A percentile compares a stretch with the other conserved stretches of the same genome.
Conservation (phyloP, 2,329 filamentous ascomycete species). For the Dendryphion nanum region DNA sequence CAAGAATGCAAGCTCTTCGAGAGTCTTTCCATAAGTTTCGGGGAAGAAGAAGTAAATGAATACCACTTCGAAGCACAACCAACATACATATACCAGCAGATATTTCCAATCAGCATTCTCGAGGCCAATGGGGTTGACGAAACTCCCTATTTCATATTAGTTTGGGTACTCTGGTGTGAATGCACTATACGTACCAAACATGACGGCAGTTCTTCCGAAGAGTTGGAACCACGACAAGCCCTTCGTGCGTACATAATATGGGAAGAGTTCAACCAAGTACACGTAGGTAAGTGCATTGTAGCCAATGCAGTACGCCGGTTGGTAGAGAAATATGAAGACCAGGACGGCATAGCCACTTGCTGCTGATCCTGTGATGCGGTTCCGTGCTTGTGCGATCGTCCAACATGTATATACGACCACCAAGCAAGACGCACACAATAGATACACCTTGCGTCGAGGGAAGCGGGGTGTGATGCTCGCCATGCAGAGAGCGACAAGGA, state of each 20-base stretch:
- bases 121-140: conserved; percentile 63
- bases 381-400: conserved; percentile 50
- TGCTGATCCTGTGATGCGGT: conserved; percentile 41
- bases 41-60: too few relatives aligned
- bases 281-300: conserved; percentile 60
- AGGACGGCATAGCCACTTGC: conserved; percentile 45
- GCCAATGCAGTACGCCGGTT: conserved; percentile 54
- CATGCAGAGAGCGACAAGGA: conserved; percentile 56
- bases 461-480: conserved; percentile 56
- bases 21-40: too few relatives aligned
- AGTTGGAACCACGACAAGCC: conserved; percentile 60
- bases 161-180: neutral
- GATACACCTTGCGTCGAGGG: conserved; percentile 57
- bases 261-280: conserved; percentile 52
- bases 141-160: conserved; percentile 44
- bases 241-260: conserved; percentile 51
- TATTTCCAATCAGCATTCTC: conserved; percentile 60
- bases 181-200: conserved; percentile 44
- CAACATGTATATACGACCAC: conserved; percentile 35
- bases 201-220: conserved; percentile 59
- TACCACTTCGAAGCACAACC: conserved; percentile 26
- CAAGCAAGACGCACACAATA: conserved; percentile 42
- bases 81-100: conserved; percentile 57
- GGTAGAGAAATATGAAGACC: conserved; percentile 53
- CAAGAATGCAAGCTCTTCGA: too few relatives aligned